phyloP scores from a whole-genome alignment of 352 stramenopile genomes.

The Pythium dissotocum region DNA sequence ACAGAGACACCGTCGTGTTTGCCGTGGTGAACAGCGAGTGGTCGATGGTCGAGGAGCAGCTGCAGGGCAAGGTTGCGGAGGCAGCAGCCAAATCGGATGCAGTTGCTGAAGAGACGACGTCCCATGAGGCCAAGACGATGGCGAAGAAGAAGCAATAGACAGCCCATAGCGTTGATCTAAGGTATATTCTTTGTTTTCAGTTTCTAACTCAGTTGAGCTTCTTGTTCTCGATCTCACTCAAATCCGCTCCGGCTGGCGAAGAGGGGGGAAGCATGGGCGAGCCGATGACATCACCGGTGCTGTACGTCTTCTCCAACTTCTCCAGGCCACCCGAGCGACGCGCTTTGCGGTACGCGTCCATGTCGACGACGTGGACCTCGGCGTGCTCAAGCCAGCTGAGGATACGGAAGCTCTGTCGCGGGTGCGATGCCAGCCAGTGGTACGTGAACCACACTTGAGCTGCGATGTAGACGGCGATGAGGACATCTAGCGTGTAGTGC shows the following conservation, averaged over 20 bases:
- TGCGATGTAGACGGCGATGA: constrained; percentile 88
- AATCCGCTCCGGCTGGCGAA: constrained; percentile 8
- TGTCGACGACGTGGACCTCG: constrained; percentile 78
- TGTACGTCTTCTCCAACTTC: constrained; percentile 29
- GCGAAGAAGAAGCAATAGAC: constrained; percentile 47
- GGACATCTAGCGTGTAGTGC: constrained; percentile 87
- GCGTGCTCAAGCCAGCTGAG: constrained; percentile 85
- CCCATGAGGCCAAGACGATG: constrained; percentile 34
- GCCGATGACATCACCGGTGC: constrained; percentile 8
- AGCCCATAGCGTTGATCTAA: background rate
- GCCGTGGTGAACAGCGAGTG: constrained; percentile 89
- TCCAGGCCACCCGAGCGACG: constrained; percentile 52
- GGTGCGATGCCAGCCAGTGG: constrained; percentile 76
- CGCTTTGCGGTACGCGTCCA: constrained; percentile 77
- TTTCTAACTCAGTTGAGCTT: constrained; percentile 7
- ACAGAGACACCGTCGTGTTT: constrained; percentile 86
- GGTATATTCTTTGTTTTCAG: background rate
- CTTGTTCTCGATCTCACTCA: constrained; percentile 13
- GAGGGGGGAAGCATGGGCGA: background rate
- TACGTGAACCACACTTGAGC: constrained; percentile 84
- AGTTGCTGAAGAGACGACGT: constrained; percentile 5
- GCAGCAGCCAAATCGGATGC: constrained; percentile 9
- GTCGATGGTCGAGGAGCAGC: constrained; percentile 62
- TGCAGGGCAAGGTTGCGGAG: constrained; percentile 30
- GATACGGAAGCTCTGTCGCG: constrained; percentile 56